Conservation (phyloP, 371 early-diverging fungal genomes). For the Rhizopus delemar region DNA sequence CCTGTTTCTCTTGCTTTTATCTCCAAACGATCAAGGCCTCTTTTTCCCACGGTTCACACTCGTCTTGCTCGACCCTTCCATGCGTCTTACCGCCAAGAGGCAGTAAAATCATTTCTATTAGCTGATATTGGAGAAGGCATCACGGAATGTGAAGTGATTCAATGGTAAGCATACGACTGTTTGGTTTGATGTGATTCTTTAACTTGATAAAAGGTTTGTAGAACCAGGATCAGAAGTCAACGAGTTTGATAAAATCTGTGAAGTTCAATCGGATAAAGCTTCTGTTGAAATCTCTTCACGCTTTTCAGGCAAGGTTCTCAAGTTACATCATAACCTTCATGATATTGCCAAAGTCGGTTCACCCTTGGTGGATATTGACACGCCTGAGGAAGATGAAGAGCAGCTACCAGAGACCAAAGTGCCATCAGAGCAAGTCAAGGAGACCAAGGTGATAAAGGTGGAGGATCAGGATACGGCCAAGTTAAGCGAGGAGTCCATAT, state of each 20-base stretch:
- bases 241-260: slow-evolving; percentile 94
- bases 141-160: slow-evolving; percentile 94
- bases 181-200: background rate
- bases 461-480: background rate
- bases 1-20: background rate
- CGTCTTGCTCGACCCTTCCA: slow-evolving; percentile 41
- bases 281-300: slow-evolving; percentile 97
- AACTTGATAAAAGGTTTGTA: slow-evolving; percentile 69
- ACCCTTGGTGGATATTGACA: slow-evolving; percentile 91
- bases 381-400: slow-evolving; percentile 49
- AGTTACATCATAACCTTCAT: slow-evolving; percentile 82
- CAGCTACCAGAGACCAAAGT: background rate
- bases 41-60: background rate
- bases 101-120: slow-evolving; percentile 78
- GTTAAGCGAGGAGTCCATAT: slow-evolving; percentile 11
- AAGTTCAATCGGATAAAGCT: slow-evolving; percentile 98
- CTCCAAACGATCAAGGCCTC: background rate
- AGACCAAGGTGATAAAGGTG: background rate
- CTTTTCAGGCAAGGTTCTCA: slow-evolving; percentile 82
- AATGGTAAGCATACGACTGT: slow-evolving; percentile 73
- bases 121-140: slow-evolving; percentile 99
- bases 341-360: slow-evolving; percentile 94
- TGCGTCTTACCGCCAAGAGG: slow-evolving; percentile 30
- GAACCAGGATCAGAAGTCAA: slow-evolving; percentile 86
- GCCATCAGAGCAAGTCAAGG: background rate